Evolutionary conservation across 129 eudicot genomes (phyloP).

Genomic region (Tagetes patula): DNA sequence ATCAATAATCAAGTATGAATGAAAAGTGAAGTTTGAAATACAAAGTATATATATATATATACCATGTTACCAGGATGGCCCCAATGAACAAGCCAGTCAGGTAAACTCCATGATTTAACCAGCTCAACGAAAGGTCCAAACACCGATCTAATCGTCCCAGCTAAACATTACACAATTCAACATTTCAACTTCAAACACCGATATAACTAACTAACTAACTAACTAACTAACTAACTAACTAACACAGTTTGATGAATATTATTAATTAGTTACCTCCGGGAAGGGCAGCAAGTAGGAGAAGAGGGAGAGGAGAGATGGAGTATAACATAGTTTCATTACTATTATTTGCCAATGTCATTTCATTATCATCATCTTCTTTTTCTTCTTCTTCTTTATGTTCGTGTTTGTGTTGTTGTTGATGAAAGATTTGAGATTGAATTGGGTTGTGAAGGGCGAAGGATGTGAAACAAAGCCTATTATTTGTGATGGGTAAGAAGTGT

Average conservation of each 20-base stretch:
- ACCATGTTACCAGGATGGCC: slow-evolving; percentile 99
- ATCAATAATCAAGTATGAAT: background rate
- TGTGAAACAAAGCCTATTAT: slow-evolving; percentile 10
- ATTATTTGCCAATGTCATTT: slow-evolving; percentile 25
- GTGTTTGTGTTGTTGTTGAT: background rate
- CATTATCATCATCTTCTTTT: slow-evolving; percentile 6
- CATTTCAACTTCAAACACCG: background rate
- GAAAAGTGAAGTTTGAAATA: background rate
- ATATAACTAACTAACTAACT: too few species aligned
- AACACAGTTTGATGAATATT: too few species aligned
- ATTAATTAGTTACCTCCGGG: slow-evolving; percentile 69
- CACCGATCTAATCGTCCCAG: slow-evolving; percentile 63
- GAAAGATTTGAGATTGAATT: slow-evolving; percentile 10
- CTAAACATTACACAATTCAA: slow-evolving; percentile 30
- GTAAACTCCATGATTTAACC: slow-evolving; percentile 69
- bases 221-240: too few species aligned
- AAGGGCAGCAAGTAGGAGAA: slow-evolving; percentile 72
- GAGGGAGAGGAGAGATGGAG: slow-evolving; percentile 68
- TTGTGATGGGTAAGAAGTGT: background rate
- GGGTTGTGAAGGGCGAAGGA: slow-evolving; percentile 33
- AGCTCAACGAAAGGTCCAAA: slow-evolving; percentile 82
- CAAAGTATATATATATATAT: slow-evolving; percentile 1
- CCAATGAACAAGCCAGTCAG: slow-evolving; percentile 97
- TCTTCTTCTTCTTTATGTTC: background rate
- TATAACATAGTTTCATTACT: slow-evolving; percentile 41